phyloP scores from a whole-genome alignment of 495 filamentous ascomycete genomes.

The Niebla homalea region DNA sequence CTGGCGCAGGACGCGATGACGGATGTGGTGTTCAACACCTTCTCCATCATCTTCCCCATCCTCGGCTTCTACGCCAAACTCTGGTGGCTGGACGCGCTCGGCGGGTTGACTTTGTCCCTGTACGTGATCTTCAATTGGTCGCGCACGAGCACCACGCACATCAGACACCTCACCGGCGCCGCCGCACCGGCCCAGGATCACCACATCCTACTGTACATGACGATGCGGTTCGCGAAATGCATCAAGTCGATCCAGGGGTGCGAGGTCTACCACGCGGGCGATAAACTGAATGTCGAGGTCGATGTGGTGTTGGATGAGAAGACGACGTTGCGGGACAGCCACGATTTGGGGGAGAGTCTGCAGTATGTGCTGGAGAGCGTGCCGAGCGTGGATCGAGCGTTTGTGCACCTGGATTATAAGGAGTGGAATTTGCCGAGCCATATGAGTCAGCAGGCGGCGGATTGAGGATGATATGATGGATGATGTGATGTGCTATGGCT shows the following conservation, averaged over 20 bases:
- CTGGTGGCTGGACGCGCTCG: conserved; percentile 81
- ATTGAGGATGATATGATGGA: not conserved
- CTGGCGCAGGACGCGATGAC: conserved; percentile 57
- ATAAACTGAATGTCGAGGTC: conserved; percentile 78
- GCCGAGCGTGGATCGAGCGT: conserved; percentile 54
- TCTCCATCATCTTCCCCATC: conserved; percentile 69
- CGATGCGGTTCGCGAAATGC: conserved; percentile 84
- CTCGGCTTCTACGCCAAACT: conserved; percentile 62
- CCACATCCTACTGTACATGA: conserved; percentile 78
- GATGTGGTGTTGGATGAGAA: conserved; percentile 71
- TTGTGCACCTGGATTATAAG: conserved; percentile 75
- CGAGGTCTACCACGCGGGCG: conserved; percentile 79
- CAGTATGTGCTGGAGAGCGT: conserved; percentile 87
- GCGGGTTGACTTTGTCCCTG: conserved; percentile 65
- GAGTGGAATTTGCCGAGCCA: conserved; percentile 74
- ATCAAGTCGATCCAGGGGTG: conserved; percentile 81
- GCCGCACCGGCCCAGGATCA: conserved; percentile 68
- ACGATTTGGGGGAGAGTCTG: conserved; percentile 79
- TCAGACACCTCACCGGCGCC: conserved; percentile 69
- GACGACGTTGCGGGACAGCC: conserved; percentile 68
- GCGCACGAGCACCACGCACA: conserved; percentile 59
- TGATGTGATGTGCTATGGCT: not conserved
- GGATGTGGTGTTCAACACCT: conserved; percentile 80
- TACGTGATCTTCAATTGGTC: conserved; percentile 84
- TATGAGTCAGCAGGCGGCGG: conserved; percentile 55